phyloP scores from a whole-genome alignment of 2,329 filamentous ascomycete genomes.

The Fusarium xyrophilum region DNA sequence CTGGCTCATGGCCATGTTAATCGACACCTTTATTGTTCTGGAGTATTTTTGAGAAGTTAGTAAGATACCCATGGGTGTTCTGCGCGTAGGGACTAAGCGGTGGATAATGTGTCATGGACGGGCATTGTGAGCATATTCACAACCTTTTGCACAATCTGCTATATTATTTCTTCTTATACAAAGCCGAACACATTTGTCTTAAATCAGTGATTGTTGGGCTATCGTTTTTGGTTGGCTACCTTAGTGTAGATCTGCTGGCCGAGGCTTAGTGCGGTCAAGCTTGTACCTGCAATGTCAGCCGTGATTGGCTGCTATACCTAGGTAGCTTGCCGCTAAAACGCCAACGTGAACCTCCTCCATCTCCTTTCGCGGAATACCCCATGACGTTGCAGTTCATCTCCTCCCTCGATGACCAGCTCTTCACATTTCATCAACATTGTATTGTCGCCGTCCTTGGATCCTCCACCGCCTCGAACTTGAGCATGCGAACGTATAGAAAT shows the following conservation, averaged over 20 bases:
- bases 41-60: no score
- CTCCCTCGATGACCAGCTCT: slow-evolving; percentile 27
- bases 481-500: slow-evolving; percentile 41
- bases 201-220: neutral
- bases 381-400: slow-evolving; percentile 41
- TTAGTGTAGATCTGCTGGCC: no score
- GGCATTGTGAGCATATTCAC: no score
- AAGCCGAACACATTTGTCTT: neutral
- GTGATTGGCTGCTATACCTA: slow-evolving; percentile 29
- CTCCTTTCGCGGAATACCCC: slow-evolving; percentile 40
- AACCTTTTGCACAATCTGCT: no score
- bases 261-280: neutral
- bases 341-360: slow-evolving; percentile 40
- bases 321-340: slow-evolving; percentile 36
- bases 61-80: no score
- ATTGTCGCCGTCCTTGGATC: neutral
- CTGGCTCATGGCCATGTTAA: no score
- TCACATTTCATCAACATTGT: slow-evolving; percentile 23
- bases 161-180: no score
- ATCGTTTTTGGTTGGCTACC: slow-evolving; percentile 8
- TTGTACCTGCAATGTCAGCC: slow-evolving; percentile 30
- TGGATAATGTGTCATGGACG: no score
- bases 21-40: no score
- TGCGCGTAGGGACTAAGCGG: no score
- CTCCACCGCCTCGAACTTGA: slow-evolving; percentile 8